A percentile compares a stretch with the other conserved stretches of the same genome.
phyloP scores from a whole-genome alignment of 2,329 filamentous ascomycete species.

The Tolypocladium sp. region DNA sequence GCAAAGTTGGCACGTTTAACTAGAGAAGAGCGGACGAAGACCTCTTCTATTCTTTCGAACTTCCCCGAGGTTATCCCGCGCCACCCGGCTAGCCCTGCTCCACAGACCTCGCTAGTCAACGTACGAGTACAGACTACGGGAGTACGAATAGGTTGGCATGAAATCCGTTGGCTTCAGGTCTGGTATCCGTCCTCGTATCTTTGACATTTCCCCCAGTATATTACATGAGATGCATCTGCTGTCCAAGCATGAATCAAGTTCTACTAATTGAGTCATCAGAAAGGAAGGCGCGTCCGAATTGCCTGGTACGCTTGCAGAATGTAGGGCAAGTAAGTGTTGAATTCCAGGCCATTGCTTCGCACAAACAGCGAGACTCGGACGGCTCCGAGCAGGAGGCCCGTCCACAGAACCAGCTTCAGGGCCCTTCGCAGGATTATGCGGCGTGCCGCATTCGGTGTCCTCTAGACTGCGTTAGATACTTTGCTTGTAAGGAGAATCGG shows the following conservation, averaged over 20 bases:
- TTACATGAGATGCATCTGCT: not conserved
- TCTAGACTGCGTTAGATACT: not conserved
- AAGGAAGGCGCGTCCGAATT: not conserved
- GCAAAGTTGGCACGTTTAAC: too few relatives aligned
- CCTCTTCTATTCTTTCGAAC: too few relatives aligned
- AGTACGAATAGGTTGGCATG: too few relatives aligned
- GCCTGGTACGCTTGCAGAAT: not conserved
- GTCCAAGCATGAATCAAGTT: not conserved
- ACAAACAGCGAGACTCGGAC: not conserved
- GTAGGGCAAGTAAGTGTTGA: not conserved
- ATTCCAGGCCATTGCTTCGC: not conserved
- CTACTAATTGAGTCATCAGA: not conserved
- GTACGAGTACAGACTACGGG: too few relatives aligned
- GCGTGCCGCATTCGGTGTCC: not conserved
- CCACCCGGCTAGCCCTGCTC: too few relatives aligned
- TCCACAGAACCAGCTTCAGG: slow-evolving; percentile 1
- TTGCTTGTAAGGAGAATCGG: not conserved
- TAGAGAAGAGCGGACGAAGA: too few relatives aligned
- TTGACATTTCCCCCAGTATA: not conserved
- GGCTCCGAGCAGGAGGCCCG: not conserved
- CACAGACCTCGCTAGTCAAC: too few relatives aligned
- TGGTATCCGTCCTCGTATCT: not conserved
- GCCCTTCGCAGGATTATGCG: not conserved
- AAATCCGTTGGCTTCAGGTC: not conserved
- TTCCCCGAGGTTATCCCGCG: too few relatives aligned